Percentiles rank a stretch among this genome's conserved stretches.
phyloP scores from a whole-genome alignment of 2,329 filamentous ascomycete species.

The Fusarium annulatum region DNA sequence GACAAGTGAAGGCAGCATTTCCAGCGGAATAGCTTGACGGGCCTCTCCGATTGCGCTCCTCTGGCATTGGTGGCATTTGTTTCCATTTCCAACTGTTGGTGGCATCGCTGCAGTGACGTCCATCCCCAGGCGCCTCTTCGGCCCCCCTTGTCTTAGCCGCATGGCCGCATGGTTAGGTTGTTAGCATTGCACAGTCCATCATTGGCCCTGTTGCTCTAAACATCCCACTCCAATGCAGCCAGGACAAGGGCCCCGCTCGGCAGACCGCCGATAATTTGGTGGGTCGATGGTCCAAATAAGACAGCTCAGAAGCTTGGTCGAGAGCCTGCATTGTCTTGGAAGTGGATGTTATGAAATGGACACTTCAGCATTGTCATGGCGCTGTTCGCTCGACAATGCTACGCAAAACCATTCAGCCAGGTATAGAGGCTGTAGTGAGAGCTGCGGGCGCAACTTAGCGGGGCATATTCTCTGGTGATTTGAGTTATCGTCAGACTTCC shows the following conservation, averaged over 20 bases:
- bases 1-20: slow-evolving; percentile 8
- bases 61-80: slow-evolving; percentile 35
- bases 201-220: slow-evolving; percentile 35
- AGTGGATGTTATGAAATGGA: slow-evolving; percentile 15
- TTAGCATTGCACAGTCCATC: slow-evolving; percentile 40
- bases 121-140: slow-evolving; percentile 26
- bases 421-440: slow-evolving; percentile 21
- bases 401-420: background rate
- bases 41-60: slow-evolving; percentile 19
- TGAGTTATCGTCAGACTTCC: slow-evolving; percentile 32
- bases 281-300: slow-evolving; percentile 33
- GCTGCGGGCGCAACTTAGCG: slow-evolving; percentile 27
- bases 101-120: slow-evolving; percentile 42
- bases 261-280: slow-evolving; percentile 29
- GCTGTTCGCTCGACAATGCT: background rate
- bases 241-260: slow-evolving; percentile 31
- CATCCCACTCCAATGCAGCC: slow-evolving; percentile 35
- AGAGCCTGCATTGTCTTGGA: slow-evolving; percentile 31
- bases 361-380: slow-evolving; percentile 2
- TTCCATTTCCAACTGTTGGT: slow-evolving; percentile 27
- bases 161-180: slow-evolving; percentile 26
- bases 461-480: slow-evolving; percentile 22
- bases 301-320: slow-evolving; percentile 39
- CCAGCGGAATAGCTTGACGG: slow-evolving; percentile 17
- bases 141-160: slow-evolving; percentile 43